A percentile compares a stretch with the other conserved stretches of the same genome.
Conservation (phyloP, 1,139 yeast species). For the Protomyces arabidopsidicola region DNA sequence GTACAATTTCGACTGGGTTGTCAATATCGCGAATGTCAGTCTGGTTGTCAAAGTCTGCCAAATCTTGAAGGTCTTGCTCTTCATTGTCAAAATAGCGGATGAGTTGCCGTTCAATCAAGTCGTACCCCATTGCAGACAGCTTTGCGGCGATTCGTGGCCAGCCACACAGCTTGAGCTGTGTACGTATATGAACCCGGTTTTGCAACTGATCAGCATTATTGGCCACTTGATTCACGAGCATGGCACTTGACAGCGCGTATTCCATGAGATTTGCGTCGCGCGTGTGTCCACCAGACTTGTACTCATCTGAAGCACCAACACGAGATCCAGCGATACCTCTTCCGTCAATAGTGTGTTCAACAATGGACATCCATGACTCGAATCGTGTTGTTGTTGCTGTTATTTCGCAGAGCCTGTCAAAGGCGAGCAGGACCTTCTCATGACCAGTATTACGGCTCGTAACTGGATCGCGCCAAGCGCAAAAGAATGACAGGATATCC, state of each 20-base stretch:
- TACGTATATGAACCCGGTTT: conserved; percentile 67
- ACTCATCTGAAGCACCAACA: conserved; percentile 92
- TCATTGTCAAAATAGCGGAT: conserved; percentile 61
- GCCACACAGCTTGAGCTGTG: conserved; percentile 75
- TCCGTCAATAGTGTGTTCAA: conserved; percentile 73
- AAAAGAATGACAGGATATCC: conserved; percentile 60
- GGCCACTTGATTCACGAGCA: conserved; percentile 69
- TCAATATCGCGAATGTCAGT: conserved; percentile 46
- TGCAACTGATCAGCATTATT: conserved; percentile 60
- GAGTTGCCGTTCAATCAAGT: conserved; percentile 61
- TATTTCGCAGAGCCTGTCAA: conserved; percentile 58
- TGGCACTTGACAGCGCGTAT: conserved; percentile 72
- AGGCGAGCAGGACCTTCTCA: conserved; percentile 57
- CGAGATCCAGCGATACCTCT: conserved; percentile 83
- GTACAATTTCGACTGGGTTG: conserved; percentile 69
- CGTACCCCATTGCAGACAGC: conserved; percentile 59
- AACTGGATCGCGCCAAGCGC: conserved; percentile 49
- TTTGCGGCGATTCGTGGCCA: conserved; percentile 57
- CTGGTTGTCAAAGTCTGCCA: conserved; percentile 43
- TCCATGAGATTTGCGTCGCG: conserved; percentile 73
- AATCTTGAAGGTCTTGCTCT: conserved; percentile 58
- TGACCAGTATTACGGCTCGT: conserved; percentile 44
- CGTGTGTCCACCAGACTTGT: conserved; percentile 55
- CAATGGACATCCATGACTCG: conserved; percentile 78
- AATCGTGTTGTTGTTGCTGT: conserved; percentile 62